phyloP scores from a whole-genome alignment of 228 moss, liverwort and hornwort species.

The Sphagnum fallax region DNA sequence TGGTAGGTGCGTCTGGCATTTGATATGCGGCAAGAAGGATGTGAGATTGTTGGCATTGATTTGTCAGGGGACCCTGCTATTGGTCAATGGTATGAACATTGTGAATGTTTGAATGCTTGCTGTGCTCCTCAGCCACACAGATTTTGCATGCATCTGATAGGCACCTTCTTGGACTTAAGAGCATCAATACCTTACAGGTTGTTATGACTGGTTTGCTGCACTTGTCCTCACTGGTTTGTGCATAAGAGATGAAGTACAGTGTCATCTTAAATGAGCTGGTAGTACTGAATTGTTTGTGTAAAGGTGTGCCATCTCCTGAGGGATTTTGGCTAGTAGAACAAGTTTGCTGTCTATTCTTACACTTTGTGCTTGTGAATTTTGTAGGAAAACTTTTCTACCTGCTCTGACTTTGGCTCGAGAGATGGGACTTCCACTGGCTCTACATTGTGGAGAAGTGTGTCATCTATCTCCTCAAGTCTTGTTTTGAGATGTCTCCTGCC shows the following conservation, averaged over 20 bases:
- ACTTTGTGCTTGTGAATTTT: conserved; percentile 3
- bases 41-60: conserved; percentile 75
- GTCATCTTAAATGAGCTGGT: too few species aligned
- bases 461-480: neutral
- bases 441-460: conserved; percentile 85
- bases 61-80: conserved; percentile 76
- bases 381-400: conserved; percentile 63
- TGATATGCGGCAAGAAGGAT: conserved; percentile 57
- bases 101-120: too few species aligned
- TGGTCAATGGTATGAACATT: conserved; percentile 54
- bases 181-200: too few species aligned
- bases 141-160: too few species aligned
- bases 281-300: too few species aligned
- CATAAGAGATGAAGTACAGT: too few species aligned
- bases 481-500: too few species aligned
- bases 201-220: neutral
- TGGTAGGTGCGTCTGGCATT: conserved; percentile 71
- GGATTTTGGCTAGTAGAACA: too few species aligned
- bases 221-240: too few species aligned
- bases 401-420: conserved; percentile 61
- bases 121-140: too few species aligned
- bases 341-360: neutral
- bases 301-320: too few species aligned
- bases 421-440: conserved; percentile 62
- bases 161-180: too few species aligned